phyloP scores from a whole-genome alignment of 1,139 yeast species.

The Williopsis jadinii region DNA sequence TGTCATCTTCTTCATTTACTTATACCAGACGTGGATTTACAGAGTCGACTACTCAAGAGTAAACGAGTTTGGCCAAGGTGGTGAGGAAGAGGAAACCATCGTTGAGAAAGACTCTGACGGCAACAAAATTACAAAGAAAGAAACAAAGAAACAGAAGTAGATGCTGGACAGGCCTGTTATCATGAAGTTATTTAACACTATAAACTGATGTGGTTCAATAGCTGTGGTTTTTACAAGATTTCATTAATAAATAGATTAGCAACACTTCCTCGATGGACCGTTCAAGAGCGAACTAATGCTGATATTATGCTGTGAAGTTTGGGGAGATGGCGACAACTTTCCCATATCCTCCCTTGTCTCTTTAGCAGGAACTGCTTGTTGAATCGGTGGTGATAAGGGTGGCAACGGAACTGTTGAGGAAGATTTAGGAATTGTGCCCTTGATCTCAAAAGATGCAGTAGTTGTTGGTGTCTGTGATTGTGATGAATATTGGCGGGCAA shows the following conservation, averaged over 20 bases:
- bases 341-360: neutral
- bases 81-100: slow-evolving; percentile 23
- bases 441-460: too few relatives aligned
- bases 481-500: slow-evolving; percentile 9
- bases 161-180: neutral
- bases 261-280: neutral
- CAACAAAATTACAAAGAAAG: slow-evolving; percentile 2
- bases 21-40: slow-evolving; percentile 35
- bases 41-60: slow-evolving; percentile 32
- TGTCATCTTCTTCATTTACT: slow-evolving; percentile 31
- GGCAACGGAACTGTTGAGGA: too few relatives aligned
- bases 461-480: neutral
- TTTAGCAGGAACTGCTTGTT: neutral
- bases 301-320: slow-evolving; percentile 9
- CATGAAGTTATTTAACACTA: too few relatives aligned
- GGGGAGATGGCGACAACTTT: neutral
- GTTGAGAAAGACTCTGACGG: slow-evolving; percentile 2
- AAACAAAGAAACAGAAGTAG: slow-evolving; percentile 1
- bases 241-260: neutral
- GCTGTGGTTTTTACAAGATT: neutral
- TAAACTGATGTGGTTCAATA: too few relatives aligned
- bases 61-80: slow-evolving; percentile 35
- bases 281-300: slow-evolving; percentile 22
- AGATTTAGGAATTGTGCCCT: too few relatives aligned
- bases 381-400: neutral